These are phyloP conservation scores for Rosa lucieae DNA, from an alignment of 306 rosid species.

Conservation along the genomic window DNA sequence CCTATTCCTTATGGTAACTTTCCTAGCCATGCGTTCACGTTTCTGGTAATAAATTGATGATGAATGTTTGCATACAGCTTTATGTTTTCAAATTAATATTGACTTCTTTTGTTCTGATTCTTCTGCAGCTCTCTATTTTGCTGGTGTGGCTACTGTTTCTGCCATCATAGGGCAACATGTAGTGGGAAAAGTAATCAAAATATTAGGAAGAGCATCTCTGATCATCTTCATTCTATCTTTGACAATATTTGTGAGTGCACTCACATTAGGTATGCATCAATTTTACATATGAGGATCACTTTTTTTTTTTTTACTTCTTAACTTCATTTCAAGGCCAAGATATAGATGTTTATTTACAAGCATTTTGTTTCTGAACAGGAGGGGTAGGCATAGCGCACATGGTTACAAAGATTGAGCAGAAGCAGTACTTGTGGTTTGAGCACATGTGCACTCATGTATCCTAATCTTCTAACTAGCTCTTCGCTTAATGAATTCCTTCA, in stretches of 20 bases:
- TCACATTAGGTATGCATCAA: slow-evolving; percentile 40
- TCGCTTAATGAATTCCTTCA: neutral
- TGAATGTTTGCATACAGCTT: neutral
- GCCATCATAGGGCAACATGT: slow-evolving; percentile 59
- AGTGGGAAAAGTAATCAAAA: slow-evolving; percentile 44
- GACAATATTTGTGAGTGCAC: slow-evolving; percentile 59
- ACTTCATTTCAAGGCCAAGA: neutral
- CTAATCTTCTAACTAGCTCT: neutral
- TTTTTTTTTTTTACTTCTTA: neutral
- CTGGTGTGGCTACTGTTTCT: slow-evolving; percentile 52
- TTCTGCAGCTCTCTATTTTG: slow-evolving; percentile 52
- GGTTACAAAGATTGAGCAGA: slow-evolving; percentile 44
- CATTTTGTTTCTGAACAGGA: slow-evolving; percentile 36
- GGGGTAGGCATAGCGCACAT: slow-evolving; percentile 63
- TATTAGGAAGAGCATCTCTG: slow-evolving; percentile 65
- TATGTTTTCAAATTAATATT: neutral
- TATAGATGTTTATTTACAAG: neutral
- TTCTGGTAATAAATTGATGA: neutral
- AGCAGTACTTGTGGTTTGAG: slow-evolving; percentile 60
- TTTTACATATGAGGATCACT: neutral
- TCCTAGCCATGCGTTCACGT: neutral
- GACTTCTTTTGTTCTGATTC: neutral
- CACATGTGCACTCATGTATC: slow-evolving; percentile 42
- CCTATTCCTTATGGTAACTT: slow-evolving; percentile 63
- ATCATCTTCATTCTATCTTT: slow-evolving; percentile 65